phyloP scores from a whole-genome alignment of 306 rosid species.

The Medicago ruthenica region DNA sequence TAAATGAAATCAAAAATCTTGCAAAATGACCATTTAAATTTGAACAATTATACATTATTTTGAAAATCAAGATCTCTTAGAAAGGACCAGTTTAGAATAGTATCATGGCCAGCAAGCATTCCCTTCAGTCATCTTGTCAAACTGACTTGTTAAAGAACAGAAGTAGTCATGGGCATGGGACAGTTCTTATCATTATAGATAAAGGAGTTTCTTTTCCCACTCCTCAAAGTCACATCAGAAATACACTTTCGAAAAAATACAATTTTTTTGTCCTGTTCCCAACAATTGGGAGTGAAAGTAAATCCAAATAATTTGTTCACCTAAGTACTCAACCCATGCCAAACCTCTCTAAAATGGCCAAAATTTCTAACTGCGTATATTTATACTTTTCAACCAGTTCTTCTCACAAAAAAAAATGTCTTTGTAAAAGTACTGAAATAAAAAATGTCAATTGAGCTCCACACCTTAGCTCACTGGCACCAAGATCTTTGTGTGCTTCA shows the following conservation, averaged over 20 bases:
- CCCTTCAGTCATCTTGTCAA: too few species aligned
- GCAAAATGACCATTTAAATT: too few species aligned
- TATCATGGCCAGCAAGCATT: too few species aligned
- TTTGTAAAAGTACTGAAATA: slow-evolving; percentile 10
- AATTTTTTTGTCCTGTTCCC: slow-evolving; percentile 67
- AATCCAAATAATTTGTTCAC: slow-evolving; percentile 80
- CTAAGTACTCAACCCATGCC: slow-evolving; percentile 88
- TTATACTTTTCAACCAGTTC: slow-evolving; percentile 15
- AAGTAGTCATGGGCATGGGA: too few species aligned
- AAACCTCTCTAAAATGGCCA: slow-evolving; percentile 57
- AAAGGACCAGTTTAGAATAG: too few species aligned
- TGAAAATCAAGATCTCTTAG: too few species aligned
- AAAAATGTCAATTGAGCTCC: slow-evolving; percentile 24
- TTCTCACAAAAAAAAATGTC: slow-evolving; percentile 1
- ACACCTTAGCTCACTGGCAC: slow-evolving; percentile 84
- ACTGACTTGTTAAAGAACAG: too few species aligned
- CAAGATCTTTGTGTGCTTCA: slow-evolving; percentile 80
- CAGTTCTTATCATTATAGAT: too few species aligned
- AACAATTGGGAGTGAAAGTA: slow-evolving; percentile 83
- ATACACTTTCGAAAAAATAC: background rate
- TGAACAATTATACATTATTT: too few species aligned
- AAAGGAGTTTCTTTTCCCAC: background rate
- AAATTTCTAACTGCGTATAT: background rate
- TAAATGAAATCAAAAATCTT: too few species aligned
- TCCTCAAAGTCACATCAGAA: background rate